A percentile compares a stretch with the other conserved stretches of the same genome.
phyloP scores from a whole-genome alignment of 1,284 basidiomycete species.

The Sanghuangporus sanghuang region DNA sequence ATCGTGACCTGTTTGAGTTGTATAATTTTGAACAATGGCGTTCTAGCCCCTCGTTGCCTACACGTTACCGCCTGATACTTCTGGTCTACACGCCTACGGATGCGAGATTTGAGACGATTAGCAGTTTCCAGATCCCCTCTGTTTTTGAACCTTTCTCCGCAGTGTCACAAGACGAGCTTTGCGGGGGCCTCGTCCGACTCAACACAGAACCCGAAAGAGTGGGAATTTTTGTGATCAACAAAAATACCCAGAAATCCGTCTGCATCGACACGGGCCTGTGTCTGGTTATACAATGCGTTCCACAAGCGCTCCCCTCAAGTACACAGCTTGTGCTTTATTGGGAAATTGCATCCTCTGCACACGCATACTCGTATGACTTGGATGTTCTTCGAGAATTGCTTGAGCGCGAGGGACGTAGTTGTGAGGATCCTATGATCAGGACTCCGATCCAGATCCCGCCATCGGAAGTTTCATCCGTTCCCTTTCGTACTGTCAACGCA shows the following conservation, averaged over 20 bases:
- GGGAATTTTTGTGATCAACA: conserved; percentile 10
- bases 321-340: conserved; percentile 10
- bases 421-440: not conserved
- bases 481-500: conserved; percentile 5
- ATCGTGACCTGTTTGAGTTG: not conserved
- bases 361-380: conserved; percentile 6
- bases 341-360: conserved; percentile 5
- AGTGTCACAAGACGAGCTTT: conserved; percentile 12
- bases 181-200: conserved; percentile 6
- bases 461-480: not conserved
- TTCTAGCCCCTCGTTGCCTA: not conserved
- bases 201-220: not conserved
- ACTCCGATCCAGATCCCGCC: conserved; percentile 1
- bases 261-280: conserved; percentile 12
- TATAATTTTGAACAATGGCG: not conserved
- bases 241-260: conserved; percentile 9
- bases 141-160: conserved; percentile 11
- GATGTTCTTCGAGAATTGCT: not conserved
- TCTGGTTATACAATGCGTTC: conserved; percentile 1
- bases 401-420: not conserved
- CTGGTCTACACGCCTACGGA: not conserved
- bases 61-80: conserved; percentile 6
- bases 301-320: conserved; percentile 8
- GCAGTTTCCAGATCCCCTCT: conserved; percentile 1
- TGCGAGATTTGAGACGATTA: not conserved